Base-by-base conservation (phyloP, 192 early-diverging fungal species). In the Coemansia interrupta region DNA sequence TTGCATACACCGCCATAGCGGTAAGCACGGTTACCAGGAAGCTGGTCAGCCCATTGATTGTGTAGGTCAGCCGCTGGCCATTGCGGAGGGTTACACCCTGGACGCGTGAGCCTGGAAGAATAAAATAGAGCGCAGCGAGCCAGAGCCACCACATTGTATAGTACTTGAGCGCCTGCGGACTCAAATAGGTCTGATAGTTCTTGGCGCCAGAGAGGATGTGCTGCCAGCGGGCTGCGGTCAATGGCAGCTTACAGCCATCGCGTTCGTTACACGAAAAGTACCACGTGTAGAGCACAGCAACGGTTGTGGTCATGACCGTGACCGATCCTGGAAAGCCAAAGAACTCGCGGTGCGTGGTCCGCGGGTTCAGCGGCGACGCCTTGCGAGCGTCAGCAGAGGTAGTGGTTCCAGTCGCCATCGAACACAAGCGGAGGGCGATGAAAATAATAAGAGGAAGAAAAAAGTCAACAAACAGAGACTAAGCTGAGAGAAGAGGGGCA, bases 281-380 rank as follows among this genome's bases (percentile, higher is more conserved):
- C 74, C 76, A 70, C 26, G 77, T 46, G 30, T 63, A 66, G 40
- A 83, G 64, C 3, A 83, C 63, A 44, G 67, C 32, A 26, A 74
- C 51, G 23, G 80, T 68, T 46, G 59, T 58, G 5, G 66, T 56
- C 40, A 87, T 72, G 64, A 90, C 83, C 19, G 70, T 68, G 19
- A 82, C 54, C 3, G 88, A 74, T 22, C 87, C 86, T 26, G 81
- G 68, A 1, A 83, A 83, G 12, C 87, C 88, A 17, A 90, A 70
- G 63, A 97, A 97, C 68, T 95, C 95, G 66, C 87, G 92, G 56
- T 82, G 77, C 9, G 82, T 83, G 10, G 92, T 84, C 61, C 75
- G 70, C 32, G 85, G 86, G 63, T 92, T 83, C 60, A 88, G 64
- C 46, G 46, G 58, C 32, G 32, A 36, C 10, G 32, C 32, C 32